These are phyloP conservation scores for Bipolaris gigantea DNA, from an alignment of 2,329 filamentous ascomycete species.

Conservation along the genomic window DNA sequence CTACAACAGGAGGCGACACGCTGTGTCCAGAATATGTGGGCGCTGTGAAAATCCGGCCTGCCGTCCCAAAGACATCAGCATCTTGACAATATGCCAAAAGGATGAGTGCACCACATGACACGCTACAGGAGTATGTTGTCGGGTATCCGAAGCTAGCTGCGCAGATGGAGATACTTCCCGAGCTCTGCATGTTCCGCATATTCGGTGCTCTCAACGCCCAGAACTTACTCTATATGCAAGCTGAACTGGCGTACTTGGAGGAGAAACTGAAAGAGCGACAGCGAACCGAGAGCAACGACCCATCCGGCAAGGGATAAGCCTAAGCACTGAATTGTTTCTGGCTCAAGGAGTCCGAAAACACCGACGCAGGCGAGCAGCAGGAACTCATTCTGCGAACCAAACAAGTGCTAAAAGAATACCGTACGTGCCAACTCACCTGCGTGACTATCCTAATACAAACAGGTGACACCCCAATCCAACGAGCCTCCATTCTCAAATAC, in stretches of 20 bases:
- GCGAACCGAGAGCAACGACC: not conserved
- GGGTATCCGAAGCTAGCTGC: constrained; percentile 13
- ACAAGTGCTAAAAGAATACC: not conserved
- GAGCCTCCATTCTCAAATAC: not conserved
- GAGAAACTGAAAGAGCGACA: not conserved
- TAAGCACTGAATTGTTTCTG: not conserved
- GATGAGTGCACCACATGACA: not conserved
- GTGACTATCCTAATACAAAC: not conserved
- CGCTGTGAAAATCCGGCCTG: not conserved
- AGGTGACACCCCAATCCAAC: constrained; percentile 1
- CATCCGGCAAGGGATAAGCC: not conserved
- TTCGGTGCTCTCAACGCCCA: constrained; percentile 14
- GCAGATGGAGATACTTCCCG: constrained; percentile 3
- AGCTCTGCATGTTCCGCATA: constrained; percentile 9
- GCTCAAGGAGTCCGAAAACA: not conserved
- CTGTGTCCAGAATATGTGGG: not conserved
- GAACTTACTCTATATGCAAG: constrained; percentile 13
- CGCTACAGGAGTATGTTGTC: not conserved
- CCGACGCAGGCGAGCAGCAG: not conserved
- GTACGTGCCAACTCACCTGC: not conserved
- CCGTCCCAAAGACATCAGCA: not conserved
- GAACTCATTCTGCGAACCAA: not conserved
- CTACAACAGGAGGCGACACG: not conserved
- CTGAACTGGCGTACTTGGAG: constrained; percentile 5
- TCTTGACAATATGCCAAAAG: not conserved